A percentile compares a stretch with the other conserved stretches of the same genome.
phyloP scores from a whole-genome alignment of 75 land plant species.

The Ceratopteris richardii region DNA sequence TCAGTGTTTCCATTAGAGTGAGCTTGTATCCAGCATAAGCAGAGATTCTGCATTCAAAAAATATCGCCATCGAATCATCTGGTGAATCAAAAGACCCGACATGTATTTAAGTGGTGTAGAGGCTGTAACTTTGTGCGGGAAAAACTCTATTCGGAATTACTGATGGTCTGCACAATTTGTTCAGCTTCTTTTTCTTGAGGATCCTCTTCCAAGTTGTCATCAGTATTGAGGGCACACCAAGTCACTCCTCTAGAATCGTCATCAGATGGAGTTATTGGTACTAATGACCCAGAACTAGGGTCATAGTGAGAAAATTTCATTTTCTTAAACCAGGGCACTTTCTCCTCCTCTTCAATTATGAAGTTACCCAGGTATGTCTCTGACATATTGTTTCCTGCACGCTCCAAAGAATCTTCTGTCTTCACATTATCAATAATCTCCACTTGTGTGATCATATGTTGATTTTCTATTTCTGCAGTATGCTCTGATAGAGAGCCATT shows the following conservation, averaged over 20 bases:
- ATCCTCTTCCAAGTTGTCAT: no score
- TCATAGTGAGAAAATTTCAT: conserved; percentile 1
- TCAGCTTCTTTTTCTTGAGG: no score
- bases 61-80: no score
- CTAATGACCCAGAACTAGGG: background rate
- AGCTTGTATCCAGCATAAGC: no score
- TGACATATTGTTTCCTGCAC: background rate
- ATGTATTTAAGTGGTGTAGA: no score
- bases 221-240: background rate
- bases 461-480: background rate
- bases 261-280: background rate
- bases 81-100: no score
- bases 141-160: no score
- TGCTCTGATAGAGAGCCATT: background rate
- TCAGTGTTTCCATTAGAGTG: no score
- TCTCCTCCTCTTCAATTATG: background rate
- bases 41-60: no score
- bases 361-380: no score
- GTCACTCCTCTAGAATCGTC: background rate
- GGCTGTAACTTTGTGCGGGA: no score
- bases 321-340: background rate
- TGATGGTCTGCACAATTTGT: no score
- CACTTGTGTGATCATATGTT: background rate
- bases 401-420: background rate
- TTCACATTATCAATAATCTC: background rate